phyloP scores from a whole-genome alignment of 805 yeast species.

The Myxozyma neglecta region DNA sequence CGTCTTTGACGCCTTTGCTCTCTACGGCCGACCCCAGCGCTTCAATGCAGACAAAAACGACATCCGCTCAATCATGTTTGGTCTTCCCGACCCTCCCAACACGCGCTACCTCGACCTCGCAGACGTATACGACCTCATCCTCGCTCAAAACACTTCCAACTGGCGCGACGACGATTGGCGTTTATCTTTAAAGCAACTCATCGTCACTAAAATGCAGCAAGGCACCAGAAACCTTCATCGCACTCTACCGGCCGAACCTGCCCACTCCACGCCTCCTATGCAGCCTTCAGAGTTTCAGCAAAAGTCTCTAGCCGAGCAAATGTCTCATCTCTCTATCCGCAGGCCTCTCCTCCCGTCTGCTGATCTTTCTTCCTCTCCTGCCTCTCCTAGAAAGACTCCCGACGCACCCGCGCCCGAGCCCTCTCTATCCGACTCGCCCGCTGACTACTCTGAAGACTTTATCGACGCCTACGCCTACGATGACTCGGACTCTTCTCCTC shows the following conservation, averaged over 20 bases:
- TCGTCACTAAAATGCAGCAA: slow-evolving; percentile 53
- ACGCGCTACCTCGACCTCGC: slow-evolving; percentile 61
- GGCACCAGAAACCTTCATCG: slow-evolving; percentile 36
- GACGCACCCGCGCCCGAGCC: background rate
- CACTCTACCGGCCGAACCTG: slow-evolving; percentile 27
- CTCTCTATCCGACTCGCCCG: no score
- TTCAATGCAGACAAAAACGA: slow-evolving; percentile 73
- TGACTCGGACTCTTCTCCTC: no score
- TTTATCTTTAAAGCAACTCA: slow-evolving; percentile 52
- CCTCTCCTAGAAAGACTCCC: background rate
- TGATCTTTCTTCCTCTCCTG: background rate
- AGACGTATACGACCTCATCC: slow-evolving; percentile 55
- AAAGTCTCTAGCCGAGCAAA: slow-evolving; percentile 7
- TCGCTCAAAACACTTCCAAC: slow-evolving; percentile 43
- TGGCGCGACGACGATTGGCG: slow-evolving; percentile 70
- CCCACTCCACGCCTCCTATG: slow-evolving; percentile 18
- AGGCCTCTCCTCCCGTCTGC: slow-evolving; percentile 12
- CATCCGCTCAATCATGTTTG: slow-evolving; percentile 66
- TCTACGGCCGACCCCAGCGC: slow-evolving; percentile 79
- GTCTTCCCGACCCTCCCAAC: slow-evolving; percentile 77
- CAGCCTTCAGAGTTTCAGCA: slow-evolving; percentile 16
- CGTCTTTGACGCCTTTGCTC: slow-evolving; percentile 67
- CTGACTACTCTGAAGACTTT: no score
- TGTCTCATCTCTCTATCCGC: slow-evolving; percentile 15
- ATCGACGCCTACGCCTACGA: no score